Base-by-base conservation (phyloP, 176 grass and related monocot genomes). In the Paspalum notatum region DNA sequence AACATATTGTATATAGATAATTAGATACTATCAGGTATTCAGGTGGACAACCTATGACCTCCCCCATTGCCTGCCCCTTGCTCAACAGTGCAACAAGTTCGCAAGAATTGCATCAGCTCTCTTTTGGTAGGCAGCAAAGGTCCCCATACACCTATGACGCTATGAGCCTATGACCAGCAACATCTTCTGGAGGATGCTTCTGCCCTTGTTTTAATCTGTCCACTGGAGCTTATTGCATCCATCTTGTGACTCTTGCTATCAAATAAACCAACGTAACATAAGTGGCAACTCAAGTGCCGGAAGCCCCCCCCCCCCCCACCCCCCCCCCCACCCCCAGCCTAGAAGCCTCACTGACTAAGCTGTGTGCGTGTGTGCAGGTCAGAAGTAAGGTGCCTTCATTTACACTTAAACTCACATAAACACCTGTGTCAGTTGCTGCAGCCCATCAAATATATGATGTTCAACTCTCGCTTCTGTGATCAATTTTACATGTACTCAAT, bases 351-450 rank as follows among this genome's bases (percentile, higher is more conserved):
- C 1, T 21, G 5, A 21, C 12, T 41, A 74, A 72, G 26, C 25
- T 20, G 47, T 20, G 26, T 52, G 15, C 69, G 38, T 20, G 47
- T 20, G 26, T 52, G 15, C 69, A 52, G 46, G 68, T 50, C 49
- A 73, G 49, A 38, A 71, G 45, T 72, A 53, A 72, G 49, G 50
- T 74, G 32, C 10, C 5, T 74, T 41, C 47, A 40, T 74, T n/a
- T 74, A 74, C 32, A 74, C 2, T 1, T 21, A 17, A 54, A 55
- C 49, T 52, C 16, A 0, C 10, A 55, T 54, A 54, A 49, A 53
- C 16, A 4, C 61, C 32, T 9, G 10, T 54, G 49, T 12, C 48
- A 72, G 37, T 12, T 44, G 32, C 32, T n/a, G 37, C 3, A 18
- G 38, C 7, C 8, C 39, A 42, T 39, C 32, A 8, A 2, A 21